A percentile compares a stretch with the other conserved stretches of the same genome.
Conservation (phyloP, 805 yeast species). For the Lipomyces orientalis region DNA sequence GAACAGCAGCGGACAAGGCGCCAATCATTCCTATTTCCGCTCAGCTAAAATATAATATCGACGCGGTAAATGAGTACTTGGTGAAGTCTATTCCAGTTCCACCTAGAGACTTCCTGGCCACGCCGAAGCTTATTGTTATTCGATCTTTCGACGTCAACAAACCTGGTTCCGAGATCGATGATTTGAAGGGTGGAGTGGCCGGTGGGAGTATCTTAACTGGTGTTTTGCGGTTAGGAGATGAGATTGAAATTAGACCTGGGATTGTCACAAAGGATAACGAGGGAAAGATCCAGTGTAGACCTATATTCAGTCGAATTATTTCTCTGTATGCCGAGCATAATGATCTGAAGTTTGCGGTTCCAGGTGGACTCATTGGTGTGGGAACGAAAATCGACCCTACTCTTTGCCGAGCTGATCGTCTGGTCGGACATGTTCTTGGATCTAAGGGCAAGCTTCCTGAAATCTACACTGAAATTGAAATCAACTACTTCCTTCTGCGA, state of each 20-base stretch:
- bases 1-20: slow-evolving; percentile 99
- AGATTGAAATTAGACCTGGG: slow-evolving; percentile 99
- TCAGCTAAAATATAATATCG: slow-evolving; percentile 96
- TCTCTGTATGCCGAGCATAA: slow-evolving; percentile 97
- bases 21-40: slow-evolving; percentile 99
- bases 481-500: slow-evolving; percentile 94
- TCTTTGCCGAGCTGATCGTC: slow-evolving; percentile 97
- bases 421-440: slow-evolving; percentile 99
- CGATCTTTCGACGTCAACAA: slow-evolving; percentile 98
- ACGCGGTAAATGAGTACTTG: slow-evolving; percentile 96
- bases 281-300: slow-evolving; percentile 89
- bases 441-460: slow-evolving; percentile 95
- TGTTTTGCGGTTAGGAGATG: slow-evolving; percentile 96
- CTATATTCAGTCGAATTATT: slow-evolving; percentile 91
- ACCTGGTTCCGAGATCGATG: slow-evolving; percentile 98
- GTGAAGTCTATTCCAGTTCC: slow-evolving; percentile 97
- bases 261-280: slow-evolving; percentile 93
- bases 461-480: slow-evolving; percentile 95
- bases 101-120: slow-evolving; percentile 88
- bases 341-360: slow-evolving; percentile 97
- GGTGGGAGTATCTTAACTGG: slow-evolving; percentile 98
- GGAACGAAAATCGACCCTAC: slow-evolving; percentile 99
- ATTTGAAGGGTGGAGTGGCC: slow-evolving; percentile 99
- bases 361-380: slow-evolving; percentile 99
- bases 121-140: slow-evolving; percentile 94